These are phyloP conservation scores for Cytospora chrysosperma DNA, from an alignment of 2,329 filamentous ascomycete species.

Conservation along the genomic window DNA sequence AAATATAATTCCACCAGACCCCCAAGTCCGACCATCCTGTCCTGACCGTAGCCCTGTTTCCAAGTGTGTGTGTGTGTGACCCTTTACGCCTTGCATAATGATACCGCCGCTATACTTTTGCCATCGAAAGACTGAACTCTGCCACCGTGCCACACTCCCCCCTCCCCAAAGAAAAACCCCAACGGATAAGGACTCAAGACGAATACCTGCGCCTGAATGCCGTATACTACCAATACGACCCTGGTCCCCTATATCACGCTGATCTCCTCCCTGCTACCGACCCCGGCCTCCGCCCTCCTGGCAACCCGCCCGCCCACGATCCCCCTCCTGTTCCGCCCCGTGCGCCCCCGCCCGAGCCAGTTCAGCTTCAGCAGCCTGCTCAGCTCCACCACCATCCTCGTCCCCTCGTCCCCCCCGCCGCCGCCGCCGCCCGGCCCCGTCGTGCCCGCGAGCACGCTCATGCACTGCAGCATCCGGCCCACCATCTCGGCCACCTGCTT, in stretches of 20 bases:
- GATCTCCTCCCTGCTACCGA: conserved; percentile 41
- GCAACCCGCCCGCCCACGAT: conserved; percentile 72
- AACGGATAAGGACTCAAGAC: too few species aligned
- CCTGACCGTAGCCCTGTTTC: conserved; percentile 4
- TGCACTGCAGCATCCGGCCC: conserved; percentile 92
- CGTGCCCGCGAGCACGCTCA: conserved; percentile 82
- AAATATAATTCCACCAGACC: neutral
- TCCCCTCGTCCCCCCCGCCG: conserved; percentile 62
- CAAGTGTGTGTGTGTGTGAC: conserved; percentile 14
- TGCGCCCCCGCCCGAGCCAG: conserved; percentile 88
- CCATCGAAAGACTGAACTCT: neutral
- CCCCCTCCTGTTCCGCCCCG: conserved; percentile 82
- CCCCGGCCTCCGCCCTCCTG: conserved; percentile 33
- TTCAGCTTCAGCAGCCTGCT: conserved; percentile 91
- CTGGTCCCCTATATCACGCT: conserved; percentile 33
- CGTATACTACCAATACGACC: neutral
- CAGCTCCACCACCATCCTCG: conserved; percentile 78
- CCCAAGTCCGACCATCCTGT: neutral
- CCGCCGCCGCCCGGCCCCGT: conserved; percentile 44
- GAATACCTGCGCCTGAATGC: neutral
- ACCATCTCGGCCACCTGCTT: conserved; percentile 91
- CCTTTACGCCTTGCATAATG: conserved; percentile 28
- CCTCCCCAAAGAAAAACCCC: too few species aligned
- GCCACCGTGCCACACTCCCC: neutral
- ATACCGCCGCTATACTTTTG: conserved; percentile 5